Conservation (phyloP, 768 basidiomycete species). For the Kondoa malvinella region DNA sequence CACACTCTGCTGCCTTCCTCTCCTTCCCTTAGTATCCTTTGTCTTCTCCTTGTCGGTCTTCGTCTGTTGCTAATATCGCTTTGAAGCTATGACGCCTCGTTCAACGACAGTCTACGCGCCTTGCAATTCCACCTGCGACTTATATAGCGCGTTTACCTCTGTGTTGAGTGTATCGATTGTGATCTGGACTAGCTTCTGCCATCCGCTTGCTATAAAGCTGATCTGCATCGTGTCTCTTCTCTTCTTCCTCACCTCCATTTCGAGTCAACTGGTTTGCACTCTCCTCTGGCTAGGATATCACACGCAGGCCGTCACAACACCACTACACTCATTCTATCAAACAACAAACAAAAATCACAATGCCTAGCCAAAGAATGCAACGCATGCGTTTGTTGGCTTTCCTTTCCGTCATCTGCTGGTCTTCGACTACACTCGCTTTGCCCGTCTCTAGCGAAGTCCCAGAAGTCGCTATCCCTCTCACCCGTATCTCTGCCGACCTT, state of each 20-base stretch:
- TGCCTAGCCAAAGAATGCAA: neutral
- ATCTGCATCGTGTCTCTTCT: neutral
- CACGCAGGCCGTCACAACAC: neutral
- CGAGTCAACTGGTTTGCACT: neutral
- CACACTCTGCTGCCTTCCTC: no score
- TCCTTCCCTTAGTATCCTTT: no score
- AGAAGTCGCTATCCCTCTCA: neutral
- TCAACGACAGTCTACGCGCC: no score
- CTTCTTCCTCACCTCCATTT: neutral
- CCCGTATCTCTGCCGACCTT: neutral
- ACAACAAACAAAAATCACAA: neutral
- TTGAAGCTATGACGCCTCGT: no score
- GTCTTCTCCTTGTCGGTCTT: no score
- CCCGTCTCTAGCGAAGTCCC: neutral
- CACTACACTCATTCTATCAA: neutral
- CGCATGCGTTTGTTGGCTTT: neutral
- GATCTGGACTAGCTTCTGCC: neutral
- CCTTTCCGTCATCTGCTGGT: neutral
- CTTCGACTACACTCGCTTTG: slow-evolving; percentile 33
- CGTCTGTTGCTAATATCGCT: no score
- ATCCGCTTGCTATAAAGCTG: neutral
- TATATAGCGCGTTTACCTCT: neutral
- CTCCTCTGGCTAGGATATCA: neutral
- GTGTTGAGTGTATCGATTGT: neutral
- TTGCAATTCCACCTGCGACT: neutral